Evolutionary conservation across 495 filamentous ascomycete genomes (phyloP), one percentile per base, ranked within the genome.

Genomic region (Talaromyces thailandensis): DNA sequence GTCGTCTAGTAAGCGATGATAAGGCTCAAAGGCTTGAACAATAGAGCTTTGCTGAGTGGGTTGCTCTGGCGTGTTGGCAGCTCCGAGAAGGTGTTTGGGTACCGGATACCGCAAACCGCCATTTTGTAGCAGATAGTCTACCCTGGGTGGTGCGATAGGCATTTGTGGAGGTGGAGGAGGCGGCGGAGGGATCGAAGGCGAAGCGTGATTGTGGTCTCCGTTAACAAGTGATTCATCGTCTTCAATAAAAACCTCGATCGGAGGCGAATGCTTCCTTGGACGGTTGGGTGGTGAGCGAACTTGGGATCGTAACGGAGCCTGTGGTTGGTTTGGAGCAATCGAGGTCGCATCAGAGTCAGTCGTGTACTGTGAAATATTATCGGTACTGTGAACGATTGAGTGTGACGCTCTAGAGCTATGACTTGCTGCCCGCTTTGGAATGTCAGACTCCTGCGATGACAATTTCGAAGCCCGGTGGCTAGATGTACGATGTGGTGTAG

Each of bases 51-150:
- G 77, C 25, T 76, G 78, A 21, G 67, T 60, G 2, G 65, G 56
- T 4, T 64, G 64, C 5, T 70, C 35, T 21, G 82, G 78, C 14
- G 80, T 76, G 66, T 84, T 81, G 3, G 73, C 66, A 16, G 77
- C 78, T 43, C 81, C 68, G 48, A 96, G 82, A 18, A 96, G 80
- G 52, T 81, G 78, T 63, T 83, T 86, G 0, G 88, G 84, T 2
- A 93, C 82, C 21, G 81, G 76, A 24, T 84, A 77, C 26, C 84
- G 71, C 26, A 97, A 71, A 6, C 93, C 93, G 56, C 93, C 93
- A 73, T 96, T 84, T 62, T 90, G 89, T 63, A 97, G 77, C 25
- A 97, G 78, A 69, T 97, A 97, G 67, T 97, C 92, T 21, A 97
- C 91, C 51, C 88, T 81, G 1, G 93, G 93, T 23, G 89, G 79